A percentile compares a stretch with the other conserved stretches of the same genome.
Evolutionary conservation across 2,329 filamentous ascomycete species (phyloP).

Genomic region (Colletotrichum sojae): DNA sequence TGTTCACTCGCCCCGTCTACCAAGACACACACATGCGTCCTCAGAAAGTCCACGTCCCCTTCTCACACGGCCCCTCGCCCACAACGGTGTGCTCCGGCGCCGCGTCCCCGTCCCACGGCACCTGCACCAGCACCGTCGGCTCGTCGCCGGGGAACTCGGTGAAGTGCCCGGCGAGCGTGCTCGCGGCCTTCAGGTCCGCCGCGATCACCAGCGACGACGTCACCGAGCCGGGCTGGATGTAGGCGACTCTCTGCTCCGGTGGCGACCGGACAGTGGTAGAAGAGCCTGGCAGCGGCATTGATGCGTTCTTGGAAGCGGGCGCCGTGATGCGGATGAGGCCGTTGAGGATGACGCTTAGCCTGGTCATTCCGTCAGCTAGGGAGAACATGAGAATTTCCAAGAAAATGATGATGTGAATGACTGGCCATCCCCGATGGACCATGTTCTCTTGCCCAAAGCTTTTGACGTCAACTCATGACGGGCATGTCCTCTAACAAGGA

Average conservation of each 20-base stretch:
- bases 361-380: constrained; percentile 23
- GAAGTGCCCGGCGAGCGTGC: constrained; percentile 48
- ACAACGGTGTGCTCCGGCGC: constrained; percentile 48
- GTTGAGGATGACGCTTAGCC: constrained; percentile 50
- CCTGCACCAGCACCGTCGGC: constrained; percentile 50
- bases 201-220: constrained; percentile 50
- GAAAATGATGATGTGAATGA: neutral
- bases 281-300: constrained; percentile 13
- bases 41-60: constrained; percentile 29
- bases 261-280: neutral
- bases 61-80: constrained; percentile 48
- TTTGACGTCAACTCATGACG: neutral
- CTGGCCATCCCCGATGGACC: neutral
- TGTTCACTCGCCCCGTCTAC: neutral
- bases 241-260: constrained; percentile 43
- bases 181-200: constrained; percentile 47
- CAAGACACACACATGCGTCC: neutral
- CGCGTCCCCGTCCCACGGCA: constrained; percentile 46
- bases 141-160: constrained; percentile 53
- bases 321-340: constrained; percentile 51
- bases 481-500: neutral
- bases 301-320: constrained; percentile 44
- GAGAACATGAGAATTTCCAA: neutral
- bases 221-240: constrained; percentile 50
- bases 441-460: neutral